Conservation (phyloP, 2,329 filamentous ascomycete genomes). For the Beauveria australis region DNA sequence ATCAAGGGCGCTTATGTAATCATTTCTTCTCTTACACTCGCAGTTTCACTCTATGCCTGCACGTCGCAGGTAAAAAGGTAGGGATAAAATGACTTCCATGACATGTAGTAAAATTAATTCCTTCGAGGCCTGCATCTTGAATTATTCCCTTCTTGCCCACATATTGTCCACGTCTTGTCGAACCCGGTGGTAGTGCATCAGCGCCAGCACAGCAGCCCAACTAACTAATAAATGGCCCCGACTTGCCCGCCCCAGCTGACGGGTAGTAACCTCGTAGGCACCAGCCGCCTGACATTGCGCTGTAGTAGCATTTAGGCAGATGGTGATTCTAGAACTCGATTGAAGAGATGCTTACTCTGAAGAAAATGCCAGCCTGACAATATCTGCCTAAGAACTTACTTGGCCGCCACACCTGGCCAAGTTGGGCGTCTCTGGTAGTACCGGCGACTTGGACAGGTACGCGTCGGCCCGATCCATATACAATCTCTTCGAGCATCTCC, state of each 20-base stretch:
- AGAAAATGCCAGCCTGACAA: neutral
- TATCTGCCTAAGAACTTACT: neutral
- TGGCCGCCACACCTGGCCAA: too few species aligned
- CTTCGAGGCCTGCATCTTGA: too few species aligned
- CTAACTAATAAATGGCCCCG: neutral
- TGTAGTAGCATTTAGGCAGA: neutral
- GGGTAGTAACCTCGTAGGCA: neutral
- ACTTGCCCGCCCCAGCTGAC: neutral
- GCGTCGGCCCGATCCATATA: too few species aligned
- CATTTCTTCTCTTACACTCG: neutral
- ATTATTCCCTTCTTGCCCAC: too few species aligned
- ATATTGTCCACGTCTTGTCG: too few species aligned
- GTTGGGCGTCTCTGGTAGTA: too few species aligned
- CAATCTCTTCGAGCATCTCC: too few species aligned
- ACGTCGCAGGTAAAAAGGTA: neutral
- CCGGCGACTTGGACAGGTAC: too few species aligned
- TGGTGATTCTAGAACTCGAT: neutral
- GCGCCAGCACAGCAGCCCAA: neutral
- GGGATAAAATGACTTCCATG: too few species aligned
- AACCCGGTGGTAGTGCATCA: neutral
- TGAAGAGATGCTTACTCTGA: neutral
- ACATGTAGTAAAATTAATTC: too few species aligned
- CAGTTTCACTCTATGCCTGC: neutral
- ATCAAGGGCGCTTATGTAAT: constrained; percentile 1
- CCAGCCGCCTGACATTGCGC: neutral